Evolutionary conservation across 352 stramenopile species (phyloP), one percentile per base, ranked within the genome.

Genomic region (Phytophthora cactorum): DNA sequence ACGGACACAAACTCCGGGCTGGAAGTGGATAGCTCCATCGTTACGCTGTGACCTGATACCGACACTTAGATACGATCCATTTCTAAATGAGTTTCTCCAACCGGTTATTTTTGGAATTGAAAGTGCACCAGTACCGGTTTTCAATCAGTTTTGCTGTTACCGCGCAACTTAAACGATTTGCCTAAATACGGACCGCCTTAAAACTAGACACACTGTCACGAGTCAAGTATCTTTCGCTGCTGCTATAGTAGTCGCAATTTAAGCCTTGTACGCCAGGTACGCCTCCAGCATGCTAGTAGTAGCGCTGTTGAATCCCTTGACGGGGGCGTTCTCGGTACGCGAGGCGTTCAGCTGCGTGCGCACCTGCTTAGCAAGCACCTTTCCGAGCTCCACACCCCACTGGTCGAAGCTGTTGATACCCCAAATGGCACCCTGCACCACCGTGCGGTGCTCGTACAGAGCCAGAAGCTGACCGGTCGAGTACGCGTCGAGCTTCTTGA

Each of bases 341-440:
- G 90, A 95, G 4, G 81, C 84, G 52, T 85, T 73, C 28, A 99
- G 71, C 77, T 98, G 91, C 28, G 85, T 73, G 57, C 94, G 89
- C 68, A 99, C 97, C 64, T 98, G 86, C 72, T 97, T 98, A 38
- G 97, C 98, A 27, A 99, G 90, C 67, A 98, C 93, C 87, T 99
- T 99, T 59, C 98, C 98, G 61, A 99, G 92, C 84, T 99, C 94
- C 25, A 99, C 96, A 59, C 97, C 97, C 96, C 95, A 99, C 81
- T 99, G 96, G 82, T 99, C 97, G 77, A 99, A 99, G 53, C 85
- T 98, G 84, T 99, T 99, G 68, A 99, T 86, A 71, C 98, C 95
- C 98, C 98, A 99, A 59, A 99, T 97, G 52, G 98, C 98, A 7
- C 98, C 98, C 78, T 99, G 97, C 53, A 95, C 81, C 14, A 97